A percentile compares a stretch with the other conserved stretches of the same genome.
These are phyloP conservation scores for Colletotrichum sp. DNA, from an alignment of 2,329 filamentous ascomycete species.

Conservation along the genomic window DNA sequence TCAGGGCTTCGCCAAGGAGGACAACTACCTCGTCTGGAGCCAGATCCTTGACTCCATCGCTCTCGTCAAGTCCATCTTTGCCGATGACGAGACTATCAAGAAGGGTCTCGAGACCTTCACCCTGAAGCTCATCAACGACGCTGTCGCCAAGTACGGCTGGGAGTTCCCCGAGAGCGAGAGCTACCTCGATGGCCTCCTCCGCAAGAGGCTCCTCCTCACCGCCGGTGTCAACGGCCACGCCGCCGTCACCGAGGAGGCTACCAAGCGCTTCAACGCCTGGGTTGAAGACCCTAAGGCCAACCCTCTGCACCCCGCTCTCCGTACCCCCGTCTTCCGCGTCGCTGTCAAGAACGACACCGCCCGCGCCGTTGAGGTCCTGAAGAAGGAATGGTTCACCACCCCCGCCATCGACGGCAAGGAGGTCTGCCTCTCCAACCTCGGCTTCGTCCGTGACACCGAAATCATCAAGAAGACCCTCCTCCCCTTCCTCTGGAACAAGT, in stretches of 20 bases:
- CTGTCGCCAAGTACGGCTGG: constrained; percentile 84
- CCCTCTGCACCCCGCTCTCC: constrained; percentile 82
- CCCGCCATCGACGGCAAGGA: constrained; percentile 91
- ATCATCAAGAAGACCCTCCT: constrained; percentile 71
- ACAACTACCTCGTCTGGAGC: constrained; percentile 87
- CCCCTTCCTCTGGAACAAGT: constrained; percentile 78
- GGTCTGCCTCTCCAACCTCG: constrained; percentile 78
- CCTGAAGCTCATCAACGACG: constrained; percentile 75
- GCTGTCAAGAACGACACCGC: constrained; percentile 74
- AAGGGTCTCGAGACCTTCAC: constrained; percentile 79
- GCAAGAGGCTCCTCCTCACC: constrained; percentile 78
- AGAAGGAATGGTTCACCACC: constrained; percentile 83
- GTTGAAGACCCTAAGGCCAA: constrained; percentile 68
- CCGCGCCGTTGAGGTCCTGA: constrained; percentile 73
- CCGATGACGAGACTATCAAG: constrained; percentile 74
- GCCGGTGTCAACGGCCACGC: constrained; percentile 81
- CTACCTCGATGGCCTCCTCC: constrained; percentile 81
- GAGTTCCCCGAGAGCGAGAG: constrained; percentile 79
- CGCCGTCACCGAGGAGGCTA: constrained; percentile 72
- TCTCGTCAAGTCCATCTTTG: constrained; percentile 84
- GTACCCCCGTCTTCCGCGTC: constrained; percentile 80
- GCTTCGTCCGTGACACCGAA: constrained; percentile 70
- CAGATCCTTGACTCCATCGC: constrained; percentile 80
- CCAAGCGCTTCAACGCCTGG: constrained; percentile 83
- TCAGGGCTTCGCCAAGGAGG: constrained; percentile 82